These are phyloP conservation scores for Mortierella hygrophila DNA, from an alignment of 192 early-diverging fungal species.

Conservation along the genomic window DNA sequence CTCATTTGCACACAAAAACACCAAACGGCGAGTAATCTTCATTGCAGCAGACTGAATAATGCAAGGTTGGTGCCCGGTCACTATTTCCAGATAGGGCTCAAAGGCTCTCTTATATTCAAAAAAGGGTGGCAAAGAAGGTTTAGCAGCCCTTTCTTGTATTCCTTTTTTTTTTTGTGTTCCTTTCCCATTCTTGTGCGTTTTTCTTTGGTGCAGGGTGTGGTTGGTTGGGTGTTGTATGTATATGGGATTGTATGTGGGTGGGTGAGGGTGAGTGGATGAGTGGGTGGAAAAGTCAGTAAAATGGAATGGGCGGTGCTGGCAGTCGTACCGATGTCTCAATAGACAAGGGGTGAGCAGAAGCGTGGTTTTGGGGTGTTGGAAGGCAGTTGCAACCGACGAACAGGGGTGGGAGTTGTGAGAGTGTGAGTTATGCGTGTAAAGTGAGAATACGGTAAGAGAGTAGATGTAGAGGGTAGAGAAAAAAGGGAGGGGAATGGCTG, in stretches of 20 bases:
- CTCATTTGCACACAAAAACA: neutral
- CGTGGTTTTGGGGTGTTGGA: neutral
- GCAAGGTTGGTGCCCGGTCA: neutral
- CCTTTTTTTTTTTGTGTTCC: neutral
- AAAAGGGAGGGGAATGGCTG: no score
- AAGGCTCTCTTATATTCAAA: neutral
- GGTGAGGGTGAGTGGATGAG: neutral
- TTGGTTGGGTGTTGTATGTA: neutral
- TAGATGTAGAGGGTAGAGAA: no score
- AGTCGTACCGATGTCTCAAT: conserved; percentile 5
- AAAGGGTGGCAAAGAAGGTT: neutral
- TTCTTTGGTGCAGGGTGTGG: no score
- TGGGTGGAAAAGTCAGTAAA: neutral
- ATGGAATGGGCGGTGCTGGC: neutral
- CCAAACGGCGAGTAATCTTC: neutral
- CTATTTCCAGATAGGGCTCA: neutral
- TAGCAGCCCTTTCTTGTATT: neutral
- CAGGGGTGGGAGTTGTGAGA: neutral
- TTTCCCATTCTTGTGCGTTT: no score
- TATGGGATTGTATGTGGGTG: neutral
- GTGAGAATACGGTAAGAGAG: no score
- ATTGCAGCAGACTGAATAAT: neutral
- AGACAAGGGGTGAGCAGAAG: neutral
- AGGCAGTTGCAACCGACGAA: neutral
- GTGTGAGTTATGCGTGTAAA: no score